Conservation (phyloP, 495 filamentous ascomycete genomes). For the Oleoguttula mirabilis region DNA sequence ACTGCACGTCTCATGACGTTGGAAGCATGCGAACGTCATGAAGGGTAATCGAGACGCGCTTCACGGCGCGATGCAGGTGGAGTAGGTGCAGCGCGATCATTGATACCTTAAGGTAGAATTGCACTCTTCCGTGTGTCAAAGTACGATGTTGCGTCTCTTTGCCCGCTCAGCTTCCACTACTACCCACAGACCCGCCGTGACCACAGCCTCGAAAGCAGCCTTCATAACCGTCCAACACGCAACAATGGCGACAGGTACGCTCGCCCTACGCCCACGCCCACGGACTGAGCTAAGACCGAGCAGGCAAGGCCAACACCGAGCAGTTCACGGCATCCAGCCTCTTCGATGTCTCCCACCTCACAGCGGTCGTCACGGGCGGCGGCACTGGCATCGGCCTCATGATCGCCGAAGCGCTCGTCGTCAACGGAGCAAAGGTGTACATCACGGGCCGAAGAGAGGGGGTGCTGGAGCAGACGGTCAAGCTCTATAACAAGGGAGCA, state of each 20-base stretch:
- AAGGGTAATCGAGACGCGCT: no score
- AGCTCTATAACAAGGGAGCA: conserved; percentile 23
- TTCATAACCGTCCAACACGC: conserved; percentile 5
- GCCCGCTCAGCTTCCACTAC: neutral
- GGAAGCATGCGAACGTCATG: no score
- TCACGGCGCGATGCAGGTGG: no score
- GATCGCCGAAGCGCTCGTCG: conserved; percentile 67
- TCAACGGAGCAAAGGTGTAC: conserved; percentile 59
- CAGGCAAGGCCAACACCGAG: conserved; percentile 23
- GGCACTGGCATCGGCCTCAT: conserved; percentile 50
- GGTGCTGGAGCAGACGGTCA: conserved; percentile 22
- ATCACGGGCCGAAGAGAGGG: conserved; percentile 28
- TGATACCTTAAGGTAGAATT: no score
- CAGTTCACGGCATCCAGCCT: conserved; percentile 24
- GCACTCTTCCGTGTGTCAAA: no score
- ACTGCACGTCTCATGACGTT: no score
- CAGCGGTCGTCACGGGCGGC: conserved; percentile 29
- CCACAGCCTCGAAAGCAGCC: neutral
- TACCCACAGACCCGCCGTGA: neutral
- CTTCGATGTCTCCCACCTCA: conserved; percentile 29
- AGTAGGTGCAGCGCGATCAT: no score
- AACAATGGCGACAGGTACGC: conserved; percentile 14
- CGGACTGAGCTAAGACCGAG: no score
- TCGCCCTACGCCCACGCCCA: no score
- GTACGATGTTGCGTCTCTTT: conserved; percentile 14